phyloP scores from a whole-genome alignment of 2,329 filamentous ascomycete species.

The Juglanconis sp. region DNA sequence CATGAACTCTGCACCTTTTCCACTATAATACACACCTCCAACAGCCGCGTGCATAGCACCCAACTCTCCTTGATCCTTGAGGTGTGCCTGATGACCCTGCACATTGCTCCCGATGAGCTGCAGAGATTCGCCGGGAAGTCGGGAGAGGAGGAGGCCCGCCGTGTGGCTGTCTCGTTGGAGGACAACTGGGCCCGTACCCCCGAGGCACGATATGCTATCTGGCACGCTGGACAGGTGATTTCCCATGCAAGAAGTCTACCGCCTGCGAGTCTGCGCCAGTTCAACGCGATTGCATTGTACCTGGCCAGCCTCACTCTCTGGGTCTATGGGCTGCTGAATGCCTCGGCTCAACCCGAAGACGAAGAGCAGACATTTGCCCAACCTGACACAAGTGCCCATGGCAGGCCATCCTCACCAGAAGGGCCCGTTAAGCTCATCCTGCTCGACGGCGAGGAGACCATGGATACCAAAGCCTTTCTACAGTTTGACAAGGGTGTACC shows the following conservation, averaged over 20 bases:
- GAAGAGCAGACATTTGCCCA: background rate
- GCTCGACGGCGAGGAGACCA: slow-evolving; percentile 25
- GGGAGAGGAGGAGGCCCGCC: slow-evolving; percentile 27
- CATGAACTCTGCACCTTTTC: slow-evolving; percentile 27
- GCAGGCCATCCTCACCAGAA: background rate
- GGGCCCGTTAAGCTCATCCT: slow-evolving; percentile 18
- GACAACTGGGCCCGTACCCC: slow-evolving; percentile 23
- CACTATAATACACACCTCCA: slow-evolving; percentile 17
- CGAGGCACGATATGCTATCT: slow-evolving; percentile 26
- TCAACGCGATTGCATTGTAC: slow-evolving; percentile 28
- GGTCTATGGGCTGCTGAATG: slow-evolving; percentile 24
- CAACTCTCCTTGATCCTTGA: slow-evolving; percentile 24
- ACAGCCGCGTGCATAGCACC: slow-evolving; percentile 14
- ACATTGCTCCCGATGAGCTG: slow-evolving; percentile 27
- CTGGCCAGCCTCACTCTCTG: slow-evolving; percentile 27
- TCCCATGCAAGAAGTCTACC: slow-evolving; percentile 22
- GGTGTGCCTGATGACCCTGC: slow-evolving; percentile 27
- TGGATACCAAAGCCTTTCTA: slow-evolving; percentile 24
- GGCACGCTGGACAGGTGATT: slow-evolving; percentile 28
- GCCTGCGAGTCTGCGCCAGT: slow-evolving; percentile 24
- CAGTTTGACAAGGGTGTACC: slow-evolving; percentile 24
- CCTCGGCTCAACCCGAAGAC: slow-evolving; percentile 4
- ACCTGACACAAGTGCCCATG: background rate
- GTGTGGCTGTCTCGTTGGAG: slow-evolving; percentile 21
- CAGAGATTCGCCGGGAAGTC: slow-evolving; percentile 27